Evolutionary conservation across 1,284 basidiomycete genomes (phyloP), one percentile per base, ranked within the genome.

Genomic region (Rhodotorula sp.): DNA sequence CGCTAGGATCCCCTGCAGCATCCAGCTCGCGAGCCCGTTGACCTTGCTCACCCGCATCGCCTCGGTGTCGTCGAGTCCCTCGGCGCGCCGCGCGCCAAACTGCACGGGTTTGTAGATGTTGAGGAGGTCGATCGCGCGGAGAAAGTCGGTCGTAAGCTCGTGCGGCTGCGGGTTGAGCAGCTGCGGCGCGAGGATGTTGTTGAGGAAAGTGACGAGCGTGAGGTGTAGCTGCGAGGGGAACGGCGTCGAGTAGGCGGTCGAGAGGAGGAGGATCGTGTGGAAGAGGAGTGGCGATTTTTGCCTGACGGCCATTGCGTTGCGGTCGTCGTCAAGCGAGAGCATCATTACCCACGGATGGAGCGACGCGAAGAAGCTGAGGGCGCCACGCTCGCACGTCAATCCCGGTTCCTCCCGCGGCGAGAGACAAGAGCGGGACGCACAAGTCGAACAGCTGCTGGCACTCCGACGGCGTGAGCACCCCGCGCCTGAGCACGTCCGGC

Each of bases 331-430:
- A 53, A 77, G 64, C 3, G 69, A 71, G 61, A 77, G 70, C 65
- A 75, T 77, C 75, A 77, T 77, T 27, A 75, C 46, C 75, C 75
- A 77, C 2, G 73, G 73, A 22, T 77, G 75, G 19, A 77, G 65
- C 37, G 67, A 70, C 17, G 61, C 50, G 63, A 77, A 77, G 75
- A 73, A 75, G 66, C 61, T 61, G 48, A 2, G n/a, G 32, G 12
- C 48, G 9, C 37, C 3, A 12, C 41, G 44, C 25, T 50, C 5
- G 27, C 27, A 29, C 5, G n/a, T 53, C 41, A 21, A 25, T 17
- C 19, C 48, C 27, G 54, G 32, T 3, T 29, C 50, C 13, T 9
- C 13, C 17, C 2, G n/a, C 1, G 32, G 21, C 46, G 15, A 13
- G 46, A 32, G 13, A 27, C 27, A 3, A n/a, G 9, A 17, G 10